Percentiles rank a stretch among this genome's conserved stretches.
These are phyloP conservation scores for Spathaspora hagerdaliae DNA, from an alignment of 805 yeast genomes.

Conservation along the genomic window DNA sequence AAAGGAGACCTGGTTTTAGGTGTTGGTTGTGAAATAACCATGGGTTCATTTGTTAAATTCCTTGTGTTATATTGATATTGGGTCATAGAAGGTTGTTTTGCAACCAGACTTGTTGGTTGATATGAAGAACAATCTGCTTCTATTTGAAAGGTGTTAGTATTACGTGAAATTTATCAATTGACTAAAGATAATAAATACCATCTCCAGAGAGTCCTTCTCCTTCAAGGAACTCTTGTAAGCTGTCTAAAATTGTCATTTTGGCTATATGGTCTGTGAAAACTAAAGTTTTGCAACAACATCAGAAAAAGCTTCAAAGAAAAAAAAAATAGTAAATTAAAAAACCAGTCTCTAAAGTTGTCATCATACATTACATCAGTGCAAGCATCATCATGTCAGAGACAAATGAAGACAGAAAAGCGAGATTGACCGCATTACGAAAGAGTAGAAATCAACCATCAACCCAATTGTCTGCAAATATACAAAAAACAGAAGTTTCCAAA, in stretches of 20 bases:
- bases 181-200: conserved; percentile 1
- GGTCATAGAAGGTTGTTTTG: not conserved
- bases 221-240: conserved; percentile 3
- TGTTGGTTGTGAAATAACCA: not conserved
- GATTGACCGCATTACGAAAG: conserved; percentile 14
- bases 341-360: too few relatives aligned
- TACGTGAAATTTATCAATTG: too few relatives aligned
- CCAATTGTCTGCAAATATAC: not conserved
- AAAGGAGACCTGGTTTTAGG: not conserved
- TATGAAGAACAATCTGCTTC: not conserved
- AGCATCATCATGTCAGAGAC: not conserved
- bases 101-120: not conserved
- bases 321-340: too few relatives aligned
- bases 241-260: conserved; percentile 4
- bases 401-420: conserved; percentile 13
- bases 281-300: conserved; percentile 3
- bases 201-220: conserved; percentile 1
- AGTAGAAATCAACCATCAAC: conserved; percentile 4
- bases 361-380: too few relatives aligned
- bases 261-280: not conserved
- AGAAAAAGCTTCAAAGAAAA: not conserved
- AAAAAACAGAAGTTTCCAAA: not conserved
- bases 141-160: not conserved
- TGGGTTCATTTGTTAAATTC: not conserved
- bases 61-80: too few relatives aligned